Percentiles rank a stretch among this genome's conserved stretches.
These are phyloP conservation scores for Hypoxylon rubiginosum DNA, from an alignment of 2,329 filamentous ascomycete genomes.

Conservation along the genomic window DNA sequence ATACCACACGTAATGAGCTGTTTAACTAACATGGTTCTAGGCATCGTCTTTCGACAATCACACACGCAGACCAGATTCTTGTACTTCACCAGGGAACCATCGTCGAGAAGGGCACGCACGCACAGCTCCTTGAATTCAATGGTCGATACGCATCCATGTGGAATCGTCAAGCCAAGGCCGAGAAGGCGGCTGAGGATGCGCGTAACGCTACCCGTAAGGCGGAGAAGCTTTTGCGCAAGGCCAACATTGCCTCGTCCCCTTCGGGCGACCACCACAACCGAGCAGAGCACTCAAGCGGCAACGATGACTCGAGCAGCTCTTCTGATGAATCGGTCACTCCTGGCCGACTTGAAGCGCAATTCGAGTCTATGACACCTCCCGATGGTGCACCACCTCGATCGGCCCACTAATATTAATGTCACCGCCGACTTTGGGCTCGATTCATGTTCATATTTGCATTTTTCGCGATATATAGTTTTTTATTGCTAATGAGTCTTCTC, in stretches of 20 bases:
- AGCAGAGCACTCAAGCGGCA: conserved; percentile 53
- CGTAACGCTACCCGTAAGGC: conserved; percentile 58
- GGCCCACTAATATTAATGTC: conserved; percentile 43
- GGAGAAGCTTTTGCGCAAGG: conserved; percentile 62
- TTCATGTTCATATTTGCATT: conserved; percentile 34
- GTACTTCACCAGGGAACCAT: conserved; percentile 84
- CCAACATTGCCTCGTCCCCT: conserved; percentile 60
- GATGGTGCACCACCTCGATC: conserved; percentile 36
- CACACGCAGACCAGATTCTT: conserved; percentile 86
- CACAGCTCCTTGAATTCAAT: conserved; percentile 76
- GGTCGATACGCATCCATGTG: conserved; percentile 89
- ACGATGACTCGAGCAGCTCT: conserved; percentile 58
- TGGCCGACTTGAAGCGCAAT: conserved; percentile 30
- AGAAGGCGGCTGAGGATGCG: conserved; percentile 75
- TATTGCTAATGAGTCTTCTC: conserved; percentile 46
- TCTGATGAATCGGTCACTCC: conserved; percentile 49
- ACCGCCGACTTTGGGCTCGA: conserved; percentile 29
- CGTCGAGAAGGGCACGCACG: conserved; percentile 82
- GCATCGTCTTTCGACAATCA: conserved; percentile 87
- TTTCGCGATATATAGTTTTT: conserved; percentile 46
- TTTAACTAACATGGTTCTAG: conserved; percentile 54
- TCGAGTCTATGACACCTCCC: conserved; percentile 31
- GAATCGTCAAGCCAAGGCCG: conserved; percentile 87
- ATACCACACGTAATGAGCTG: background rate
- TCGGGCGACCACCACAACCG: conserved; percentile 41